Base-by-base conservation (phyloP, 2,329 filamentous ascomycete species). In the Rhinocladiella mackenziei region DNA sequence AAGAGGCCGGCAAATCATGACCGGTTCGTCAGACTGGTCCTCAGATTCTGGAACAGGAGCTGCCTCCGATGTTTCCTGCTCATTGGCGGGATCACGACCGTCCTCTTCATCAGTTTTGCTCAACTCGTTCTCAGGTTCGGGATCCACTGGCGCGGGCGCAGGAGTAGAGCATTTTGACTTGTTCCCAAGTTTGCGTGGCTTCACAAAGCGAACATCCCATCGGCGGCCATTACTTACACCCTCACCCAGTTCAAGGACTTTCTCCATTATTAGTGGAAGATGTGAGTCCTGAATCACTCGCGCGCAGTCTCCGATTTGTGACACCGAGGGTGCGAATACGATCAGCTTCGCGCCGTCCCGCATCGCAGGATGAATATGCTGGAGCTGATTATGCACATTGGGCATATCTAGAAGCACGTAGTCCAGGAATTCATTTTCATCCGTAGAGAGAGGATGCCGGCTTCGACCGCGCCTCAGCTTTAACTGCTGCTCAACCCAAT, bases 361-460 rank as follows among this genome's bases (percentile, higher is more conserved):
- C 40, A 92, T 64, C 10, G 80, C 77, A 1, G 63, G 63, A 1
- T 66, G 61, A 14, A 72, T 65, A 51, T 71, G 65, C 1, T 66
- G 59, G 28, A 74, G 69, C 32, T 66, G 72, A 8, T 61, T 53
- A 39, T 86, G 70, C 2, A 81, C 75, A 20, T 71, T 73, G 0
- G 86, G 85, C 47, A 92, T 73, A 60, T 92, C 86, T 14, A 92
- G 72, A 50, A 91, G 76, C 0, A 80, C 82, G 58, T 85, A 80
- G 3, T 80, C 75, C 39, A 91, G 69, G 58, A 89, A 89, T 0
- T 81, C 73, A n/a, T 73, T 59, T 1, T 63, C 29, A 5, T 48
- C 4, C 45, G 58, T 4, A 53, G 37, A 9, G 33, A 37, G 22
- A 10, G 29, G 42, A 18, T 36, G 42, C 42, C 34, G 26, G 5